These are phyloP conservation scores for Sporothrix brasiliensis DNA, from an alignment of 2,329 filamentous ascomycete genomes.

Conservation along the genomic window DNA sequence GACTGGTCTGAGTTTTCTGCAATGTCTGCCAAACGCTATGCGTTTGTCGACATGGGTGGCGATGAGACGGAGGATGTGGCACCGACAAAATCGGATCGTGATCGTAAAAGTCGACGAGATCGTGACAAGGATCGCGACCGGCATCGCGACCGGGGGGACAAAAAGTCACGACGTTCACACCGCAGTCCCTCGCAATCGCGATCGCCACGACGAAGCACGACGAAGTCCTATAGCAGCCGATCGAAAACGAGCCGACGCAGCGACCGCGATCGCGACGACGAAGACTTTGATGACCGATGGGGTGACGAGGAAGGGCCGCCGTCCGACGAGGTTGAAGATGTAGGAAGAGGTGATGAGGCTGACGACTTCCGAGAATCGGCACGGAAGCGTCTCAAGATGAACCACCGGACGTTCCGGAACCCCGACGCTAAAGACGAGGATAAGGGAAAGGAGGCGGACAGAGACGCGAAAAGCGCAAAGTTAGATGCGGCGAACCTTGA, in stretches of 20 bases:
- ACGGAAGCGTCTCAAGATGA: conserved; percentile 69
- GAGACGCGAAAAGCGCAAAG: neutral
- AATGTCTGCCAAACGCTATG: conserved; percentile 61
- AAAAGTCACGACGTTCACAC: conserved; percentile 30
- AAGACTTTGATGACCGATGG: conserved; percentile 70
- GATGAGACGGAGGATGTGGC: conserved; percentile 49
- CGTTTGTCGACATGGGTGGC: conserved; percentile 68
- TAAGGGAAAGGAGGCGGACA: conserved; percentile 26
- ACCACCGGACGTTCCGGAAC: conserved; percentile 52
- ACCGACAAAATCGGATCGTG: conserved; percentile 26
- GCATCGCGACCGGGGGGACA: conserved; percentile 2
- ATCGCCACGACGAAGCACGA: conserved; percentile 35
- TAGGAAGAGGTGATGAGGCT: conserved; percentile 47
- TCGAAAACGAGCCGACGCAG: conserved; percentile 47
- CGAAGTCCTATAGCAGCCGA: conserved; percentile 46
- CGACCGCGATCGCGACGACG: conserved; percentile 50
- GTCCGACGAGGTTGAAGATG: conserved; percentile 43
- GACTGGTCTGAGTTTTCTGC: neutral
- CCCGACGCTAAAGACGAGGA: conserved; percentile 40
- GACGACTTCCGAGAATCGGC: conserved; percentile 69
- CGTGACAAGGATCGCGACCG: conserved; percentile 39
- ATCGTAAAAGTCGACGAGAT: conserved; percentile 53
- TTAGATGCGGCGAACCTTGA: conserved; percentile 33
- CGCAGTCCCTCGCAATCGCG: conserved; percentile 40
- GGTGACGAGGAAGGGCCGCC: conserved; percentile 70